Evolutionary conservation across 257 asterid species (phyloP), one percentile per base, ranked within the genome.

Genomic region (Salvia rosmarinus): DNA sequence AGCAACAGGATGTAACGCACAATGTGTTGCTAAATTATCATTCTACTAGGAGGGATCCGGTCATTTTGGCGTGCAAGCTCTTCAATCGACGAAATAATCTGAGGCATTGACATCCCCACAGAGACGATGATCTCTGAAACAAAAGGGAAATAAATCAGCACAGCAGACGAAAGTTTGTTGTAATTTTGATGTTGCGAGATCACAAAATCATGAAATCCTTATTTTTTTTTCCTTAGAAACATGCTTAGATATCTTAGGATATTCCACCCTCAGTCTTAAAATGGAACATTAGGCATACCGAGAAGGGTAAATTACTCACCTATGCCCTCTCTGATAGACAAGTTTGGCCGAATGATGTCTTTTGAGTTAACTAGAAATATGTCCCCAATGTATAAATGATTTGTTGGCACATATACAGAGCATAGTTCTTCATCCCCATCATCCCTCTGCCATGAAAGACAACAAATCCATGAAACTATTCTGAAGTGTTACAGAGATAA

Each of bases 41-140:
- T 70, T 78, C 90, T 78, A 77, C 61, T 77, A 6, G 80, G 78
- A 40, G 93, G 90, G 44, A 85, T 74, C 64, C 79, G 71, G 43
- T 81, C 78, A 5, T 60, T 80, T 72, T 58, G 86, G 43, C 43
- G 80, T 8, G 87, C 58, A 34, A 67, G 68, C 51, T 75, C 70
- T 43, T 83, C 89, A 2, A 84, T 37, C 7, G 91, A 84, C 71
- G 98, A 82, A 68, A 91, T 86, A 82, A 82, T 82, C 80, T 81
- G 98, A 25, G 98, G 98, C 90, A 91, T 88, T 30, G 98, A 87
- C 91, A 86, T 91, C 55, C 97, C 97, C 56, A 91, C 97, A 0
- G 97, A 89, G 40, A 91, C 95, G 35, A 89, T 89, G 80, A 91
- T 89, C 84, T 91, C 97, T 91, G 91, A 42, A 86, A 82, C 34